Base-by-base conservation (phyloP, 768 basidiomycete species). In the Rhodotorula babjevae region DNA sequence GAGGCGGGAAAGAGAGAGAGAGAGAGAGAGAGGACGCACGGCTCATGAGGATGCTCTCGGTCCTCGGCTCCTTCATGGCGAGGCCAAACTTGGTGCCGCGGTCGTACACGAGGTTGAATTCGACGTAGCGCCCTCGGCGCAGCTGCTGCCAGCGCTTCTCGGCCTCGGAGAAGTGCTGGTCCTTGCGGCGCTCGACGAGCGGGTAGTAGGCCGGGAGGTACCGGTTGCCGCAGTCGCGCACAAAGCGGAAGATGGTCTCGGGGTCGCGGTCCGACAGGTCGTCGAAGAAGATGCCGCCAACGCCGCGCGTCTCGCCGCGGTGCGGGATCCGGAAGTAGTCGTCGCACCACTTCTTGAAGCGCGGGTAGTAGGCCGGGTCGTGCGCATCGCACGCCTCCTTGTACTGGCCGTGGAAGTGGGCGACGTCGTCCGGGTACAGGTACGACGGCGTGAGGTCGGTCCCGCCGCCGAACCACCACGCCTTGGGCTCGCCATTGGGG, bases 381-480 rank as follows among this genome's bases (percentile, higher is more conserved):
- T 93, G 88, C 36, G 83, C 80, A 76, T 90, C 89, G 80, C 92
- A 94, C 2, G 90, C 90, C 15, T 79, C 80, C 79, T 91, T 89
- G 75, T 94, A 81, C 4, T 88, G 88, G 27, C 79, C 73, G 83
- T 99, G 96, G 83, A 98, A 99, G 80, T 93, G 92, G 31, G 81
- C 79, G 19, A 87, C 92, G 80, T 98, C 96, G 68, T 90, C 90
- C 68, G 88, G 87, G 82, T 88, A 92, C 27, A 98, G 86, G 81
- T 97, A 97, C 8, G 89, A 89, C 2, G 95, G 95, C 0, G 96
- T 99, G 46, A 98, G 85, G 80, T 99, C 95, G 14, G 87, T 88
- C 14, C 95, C 95, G 47, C 96, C 96, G 29, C 96, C 95, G 79
- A 98, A 99, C 96, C 95, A 99, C 93, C 94, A 97, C 40, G 93